phyloP scores from a whole-genome alignment of 2,329 filamentous ascomycete genomes.

The Penicillium sp. region DNA sequence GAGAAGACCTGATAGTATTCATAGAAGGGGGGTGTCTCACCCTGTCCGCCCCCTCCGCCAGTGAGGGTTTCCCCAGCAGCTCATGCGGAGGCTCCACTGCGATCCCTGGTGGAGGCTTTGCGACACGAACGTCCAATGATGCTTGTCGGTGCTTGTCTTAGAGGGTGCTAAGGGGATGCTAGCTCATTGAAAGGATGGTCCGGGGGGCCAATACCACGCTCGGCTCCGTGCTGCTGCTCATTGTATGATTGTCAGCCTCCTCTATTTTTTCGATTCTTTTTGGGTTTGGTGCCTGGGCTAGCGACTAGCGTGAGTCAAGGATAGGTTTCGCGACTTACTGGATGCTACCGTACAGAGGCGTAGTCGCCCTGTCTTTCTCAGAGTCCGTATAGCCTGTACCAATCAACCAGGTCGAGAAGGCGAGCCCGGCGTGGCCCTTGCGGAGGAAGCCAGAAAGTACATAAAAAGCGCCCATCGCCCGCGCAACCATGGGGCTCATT shows the following conservation, averaged over 20 bases:
- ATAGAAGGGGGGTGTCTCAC: slow-evolving; percentile 10
- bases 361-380: too few relatives aligned
- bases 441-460: neutral
- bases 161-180: neutral
- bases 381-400: too few relatives aligned
- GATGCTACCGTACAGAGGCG: neutral
- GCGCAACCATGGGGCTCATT: neutral
- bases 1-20: neutral
- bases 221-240: neutral
- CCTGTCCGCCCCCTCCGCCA: slow-evolving; percentile 3
- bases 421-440: neutral
- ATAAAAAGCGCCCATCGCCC: neutral
- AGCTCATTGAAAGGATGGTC: neutral
- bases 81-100: slow-evolving; percentile 15
- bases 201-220: neutral
- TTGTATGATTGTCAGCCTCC: slow-evolving; percentile 2
- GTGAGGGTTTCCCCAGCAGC: slow-evolving; percentile 17
- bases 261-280: neutral
- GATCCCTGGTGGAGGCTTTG: slow-evolving; percentile 7
- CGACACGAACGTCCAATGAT: slow-evolving; percentile 4
- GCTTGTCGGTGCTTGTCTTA: neutral
- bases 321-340: neutral
- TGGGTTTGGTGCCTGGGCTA: neutral
- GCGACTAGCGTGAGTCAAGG: neutral
- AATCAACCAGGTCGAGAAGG: neutral